Base-by-base conservation (phyloP, 2,329 filamentous ascomycete species). In the Neopestalotiopsis rosae region DNA sequence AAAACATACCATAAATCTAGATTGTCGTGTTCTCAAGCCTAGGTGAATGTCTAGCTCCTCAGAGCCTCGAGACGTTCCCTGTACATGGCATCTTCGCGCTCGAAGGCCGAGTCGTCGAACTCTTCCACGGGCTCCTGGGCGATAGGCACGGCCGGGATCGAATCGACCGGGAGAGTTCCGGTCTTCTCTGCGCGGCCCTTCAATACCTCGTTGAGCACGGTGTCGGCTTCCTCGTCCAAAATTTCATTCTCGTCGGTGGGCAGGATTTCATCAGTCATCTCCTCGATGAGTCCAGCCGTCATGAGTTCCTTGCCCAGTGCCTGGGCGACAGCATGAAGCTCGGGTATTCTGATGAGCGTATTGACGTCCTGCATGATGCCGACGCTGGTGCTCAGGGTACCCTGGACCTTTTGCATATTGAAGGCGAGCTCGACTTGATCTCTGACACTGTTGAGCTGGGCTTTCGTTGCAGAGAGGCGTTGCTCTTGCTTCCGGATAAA, bases 381-480 rank as follows among this genome's bases (percentile, higher is more conserved):
- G 9, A 95, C 95, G 74, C 91, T 94, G 57, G 92, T 91, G 73
- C 90, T 89, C 77, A 99, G 94, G 76, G 92, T 94, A 61, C 95
- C 95, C 82, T 98, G 95, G 72, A 99, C 98, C 86, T 97, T 97
- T 74, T 94, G 91, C 75, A 98, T 91, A 1, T 94, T 93, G 81
- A 98, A 98, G 1, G 96, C 95, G 83, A 98, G 95, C 77, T 95
- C 94, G 77, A 99, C 95, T 82, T 98, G 96, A 94, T 98, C 97
- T 81, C 95, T 92, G 58, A 99, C 95, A 73, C 92, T 95, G 78
- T 91, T 91, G 62, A 99, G 88, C 82, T 98, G 96, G 1, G 96
- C 96, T 79, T 97, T 97, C 75, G 91, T 92, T 0, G 95, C 98
- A 20, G 92, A 87, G 52, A 98, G 87, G 4, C 96, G 90, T 38